These are phyloP conservation scores for Blyttiomyces sp. DNA, from an alignment of 371 early-diverging fungal species.

Conservation along the genomic window DNA sequence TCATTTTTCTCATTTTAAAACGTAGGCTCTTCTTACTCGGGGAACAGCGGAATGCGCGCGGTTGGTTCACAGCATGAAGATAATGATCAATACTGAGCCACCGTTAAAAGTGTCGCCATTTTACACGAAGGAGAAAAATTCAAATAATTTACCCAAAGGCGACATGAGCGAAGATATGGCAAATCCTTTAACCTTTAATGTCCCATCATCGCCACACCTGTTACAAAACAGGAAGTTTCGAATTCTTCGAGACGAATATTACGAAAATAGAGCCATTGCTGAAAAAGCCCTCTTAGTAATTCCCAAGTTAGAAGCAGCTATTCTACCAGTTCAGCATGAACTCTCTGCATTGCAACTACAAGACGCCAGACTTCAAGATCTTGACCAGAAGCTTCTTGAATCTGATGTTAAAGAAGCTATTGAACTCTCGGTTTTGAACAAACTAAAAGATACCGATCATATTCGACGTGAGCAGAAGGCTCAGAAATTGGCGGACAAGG, in stretches of 20 bases:
- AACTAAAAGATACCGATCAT: constrained; percentile 2
- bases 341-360: constrained; percentile 15
- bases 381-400: constrained; percentile 8
- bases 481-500: neutral
- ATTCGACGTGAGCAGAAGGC: neutral
- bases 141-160: neutral
- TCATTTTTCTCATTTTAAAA: neutral
- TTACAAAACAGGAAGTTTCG: constrained; percentile 5
- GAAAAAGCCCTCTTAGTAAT: constrained; percentile 2
- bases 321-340: constrained; percentile 17
- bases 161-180: too few relatives aligned
- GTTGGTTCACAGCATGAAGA: constrained; percentile 5
- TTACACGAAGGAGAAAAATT: neutral
- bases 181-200: neutral
- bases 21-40: constrained; percentile 2
- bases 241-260: constrained; percentile 8
- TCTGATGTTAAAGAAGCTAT: constrained; percentile 10
- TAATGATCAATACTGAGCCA: neutral
- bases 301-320: constrained; percentile 17
- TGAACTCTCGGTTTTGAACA: constrained; percentile 12
- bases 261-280: constrained; percentile 1
- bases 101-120: constrained; percentile 3
- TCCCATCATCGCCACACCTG: constrained; percentile 4
- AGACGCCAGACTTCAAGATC: neutral
- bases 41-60: constrained; percentile 1